A percentile compares a stretch with the other conserved stretches of the same genome.
Evolutionary conservation across 2,329 filamentous ascomycete species (phyloP).

Genomic region (Raffaelea deltoideospora): DNA sequence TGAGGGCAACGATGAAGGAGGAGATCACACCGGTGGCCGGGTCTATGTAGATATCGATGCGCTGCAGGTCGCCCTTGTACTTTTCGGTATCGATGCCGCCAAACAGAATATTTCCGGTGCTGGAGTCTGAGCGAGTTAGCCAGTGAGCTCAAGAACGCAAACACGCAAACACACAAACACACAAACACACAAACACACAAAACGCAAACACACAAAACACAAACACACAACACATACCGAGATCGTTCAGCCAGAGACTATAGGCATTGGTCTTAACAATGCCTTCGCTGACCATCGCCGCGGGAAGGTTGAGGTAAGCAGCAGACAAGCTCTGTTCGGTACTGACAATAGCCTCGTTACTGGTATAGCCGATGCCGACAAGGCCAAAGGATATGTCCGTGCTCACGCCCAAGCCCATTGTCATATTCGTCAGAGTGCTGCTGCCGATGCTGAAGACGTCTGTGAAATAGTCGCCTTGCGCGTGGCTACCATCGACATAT

Average conservation of each 20-base stretch:
- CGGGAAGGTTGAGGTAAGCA: constrained; percentile 44
- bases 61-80: constrained; percentile 47
- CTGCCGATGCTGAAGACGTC: constrained; percentile 41
- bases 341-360: constrained; percentile 33
- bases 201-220: too few relatives aligned
- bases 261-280: constrained; percentile 53
- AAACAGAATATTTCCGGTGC: constrained; percentile 58
- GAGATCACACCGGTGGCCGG: constrained; percentile 21
- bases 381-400: constrained; percentile 42
- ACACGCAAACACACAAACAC: neutral
- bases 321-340: constrained; percentile 12
- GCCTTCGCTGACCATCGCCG: constrained; percentile 46
- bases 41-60: constrained; percentile 40
- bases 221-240: constrained; percentile 19
- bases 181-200: too few relatives aligned
- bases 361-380: constrained; percentile 43
- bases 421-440: constrained; percentile 34
- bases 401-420: constrained; percentile 41
- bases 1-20: constrained; percentile 33
- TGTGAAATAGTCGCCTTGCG: constrained; percentile 41
- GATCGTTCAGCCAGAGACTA: constrained; percentile 52
- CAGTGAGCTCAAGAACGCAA: too few relatives aligned
- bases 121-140: constrained; percentile 28
- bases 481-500: constrained; percentile 45
- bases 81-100: constrained; percentile 69